Evolutionary conservation across 441 rosid genomes (phyloP).

Genomic region (Populus hybrid): DNA sequence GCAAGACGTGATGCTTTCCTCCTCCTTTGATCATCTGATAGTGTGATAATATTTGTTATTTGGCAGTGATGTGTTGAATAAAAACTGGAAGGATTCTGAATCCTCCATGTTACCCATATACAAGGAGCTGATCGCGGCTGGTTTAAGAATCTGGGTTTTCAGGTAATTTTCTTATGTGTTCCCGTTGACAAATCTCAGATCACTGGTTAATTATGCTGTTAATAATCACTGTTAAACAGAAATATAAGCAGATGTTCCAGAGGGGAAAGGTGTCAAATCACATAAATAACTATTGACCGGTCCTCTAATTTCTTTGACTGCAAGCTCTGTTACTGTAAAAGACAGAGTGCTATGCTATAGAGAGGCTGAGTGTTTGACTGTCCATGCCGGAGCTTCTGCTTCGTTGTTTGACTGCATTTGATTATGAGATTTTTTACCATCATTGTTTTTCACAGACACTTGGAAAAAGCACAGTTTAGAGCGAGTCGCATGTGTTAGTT

Average conservation of each 20-base stretch:
- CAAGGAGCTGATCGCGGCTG: conserved; percentile 43
- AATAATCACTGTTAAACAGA: neutral
- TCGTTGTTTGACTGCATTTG: neutral
- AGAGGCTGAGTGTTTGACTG: neutral
- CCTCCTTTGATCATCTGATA: neutral
- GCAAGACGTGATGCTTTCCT: neutral
- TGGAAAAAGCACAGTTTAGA: too few species aligned
- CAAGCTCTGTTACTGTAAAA: neutral
- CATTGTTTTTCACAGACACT: too few species aligned
- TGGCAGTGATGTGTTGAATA: conserved; percentile 57
- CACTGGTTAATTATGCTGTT: neutral
- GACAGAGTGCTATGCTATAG: too few species aligned
- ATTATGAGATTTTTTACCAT: neutral
- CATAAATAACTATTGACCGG: neutral
- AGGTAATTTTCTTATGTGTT: conserved; percentile 38
- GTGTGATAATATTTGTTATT: neutral
- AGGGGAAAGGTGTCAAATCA: neutral
- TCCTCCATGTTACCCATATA: conserved; percentile 35
- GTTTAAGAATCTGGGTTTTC: conserved; percentile 78
- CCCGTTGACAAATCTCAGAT: neutral
- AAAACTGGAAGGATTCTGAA: conserved; percentile 69
- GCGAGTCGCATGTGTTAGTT: too few species aligned
- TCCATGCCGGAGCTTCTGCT: neutral
- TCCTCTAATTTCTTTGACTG: neutral
- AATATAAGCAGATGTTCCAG: neutral